phyloP scores from a whole-genome alignment of 192 early-diverging fungal genomes.

The Powellomyces hirtus region DNA sequence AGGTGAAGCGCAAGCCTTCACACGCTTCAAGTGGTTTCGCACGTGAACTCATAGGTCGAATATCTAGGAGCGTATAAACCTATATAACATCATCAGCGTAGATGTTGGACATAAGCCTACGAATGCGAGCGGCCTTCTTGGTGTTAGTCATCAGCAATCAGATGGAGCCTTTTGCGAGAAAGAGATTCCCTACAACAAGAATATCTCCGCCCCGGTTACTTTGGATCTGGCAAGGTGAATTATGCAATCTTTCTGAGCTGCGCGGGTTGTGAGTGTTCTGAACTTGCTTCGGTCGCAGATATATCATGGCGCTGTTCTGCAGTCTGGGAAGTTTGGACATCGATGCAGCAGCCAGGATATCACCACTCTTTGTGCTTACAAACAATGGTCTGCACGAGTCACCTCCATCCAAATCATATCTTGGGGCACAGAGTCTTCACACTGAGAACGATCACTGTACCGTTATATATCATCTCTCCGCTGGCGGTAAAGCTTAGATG shows the following conservation, averaged over 20 bases:
- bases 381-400: neutral
- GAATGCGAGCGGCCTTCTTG: neutral
- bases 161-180: neutral
- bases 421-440: too few relatives aligned
- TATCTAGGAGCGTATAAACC: too few relatives aligned
- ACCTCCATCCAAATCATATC: neutral
- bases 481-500: too few relatives aligned
- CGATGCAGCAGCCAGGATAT: neutral
- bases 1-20: too few relatives aligned
- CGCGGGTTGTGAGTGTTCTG: neutral
- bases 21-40: neutral
- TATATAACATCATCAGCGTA: too few relatives aligned
- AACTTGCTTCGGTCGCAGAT: neutral
- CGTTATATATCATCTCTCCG: too few relatives aligned
- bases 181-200: neutral
- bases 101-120: too few relatives aligned
- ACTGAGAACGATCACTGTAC: too few relatives aligned
- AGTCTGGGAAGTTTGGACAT: neutral
- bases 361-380: neutral
- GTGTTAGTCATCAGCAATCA: neutral
- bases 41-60: neutral
- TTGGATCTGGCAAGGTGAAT: neutral
- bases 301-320: neutral
- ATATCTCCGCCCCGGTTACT: neutral
- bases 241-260: neutral